Evolutionary conservation across 768 basidiomycete species (phyloP).

Genomic region (Pholiota microspora): DNA sequence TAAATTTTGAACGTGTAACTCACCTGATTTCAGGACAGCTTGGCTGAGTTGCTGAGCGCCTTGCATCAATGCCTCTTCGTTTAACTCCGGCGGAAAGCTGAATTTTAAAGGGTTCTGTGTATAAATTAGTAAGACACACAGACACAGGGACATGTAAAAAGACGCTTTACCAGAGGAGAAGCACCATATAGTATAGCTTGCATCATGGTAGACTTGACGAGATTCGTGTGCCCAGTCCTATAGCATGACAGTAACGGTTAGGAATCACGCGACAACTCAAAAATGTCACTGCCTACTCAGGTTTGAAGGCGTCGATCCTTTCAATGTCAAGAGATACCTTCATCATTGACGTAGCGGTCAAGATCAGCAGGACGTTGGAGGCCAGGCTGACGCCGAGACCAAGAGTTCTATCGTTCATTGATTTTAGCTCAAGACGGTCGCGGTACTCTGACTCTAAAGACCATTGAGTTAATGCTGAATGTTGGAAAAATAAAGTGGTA

Average conservation of each 20-base stretch:
- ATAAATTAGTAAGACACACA: background rate
- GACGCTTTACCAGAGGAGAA: constrained; percentile 50
- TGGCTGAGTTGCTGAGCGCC: constrained; percentile 75
- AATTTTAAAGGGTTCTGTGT: constrained; percentile 74
- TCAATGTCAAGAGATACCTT: constrained; percentile 61
- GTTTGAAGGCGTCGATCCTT: constrained; percentile 56
- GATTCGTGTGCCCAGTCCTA: constrained; percentile 61
- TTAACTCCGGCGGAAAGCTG: constrained; percentile 77
- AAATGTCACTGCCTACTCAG: constrained; percentile 48
- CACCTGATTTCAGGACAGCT: constrained; percentile 74
- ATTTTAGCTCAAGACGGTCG: constrained; percentile 72
- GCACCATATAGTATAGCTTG: constrained; percentile 81
- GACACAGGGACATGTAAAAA: background rate
- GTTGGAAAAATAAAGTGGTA: background rate
- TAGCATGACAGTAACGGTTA: background rate
- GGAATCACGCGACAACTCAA: background rate
- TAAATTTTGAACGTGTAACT: constrained; percentile 4
- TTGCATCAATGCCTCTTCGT: constrained; percentile 76
- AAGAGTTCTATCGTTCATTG: constrained; percentile 61
- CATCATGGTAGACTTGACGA: constrained; percentile 79
- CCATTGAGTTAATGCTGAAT: background rate
- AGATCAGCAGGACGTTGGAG: constrained; percentile 49
- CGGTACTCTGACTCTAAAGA: constrained; percentile 62
- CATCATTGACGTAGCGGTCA: constrained; percentile 72
- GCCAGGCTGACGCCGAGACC: constrained; percentile 61